A percentile compares a stretch with the other conserved stretches of the same genome.
These are phyloP conservation scores for Scenedesmus sp. DNA, from an alignment of 163 green algal genomes.

Conservation along the genomic window DNA sequence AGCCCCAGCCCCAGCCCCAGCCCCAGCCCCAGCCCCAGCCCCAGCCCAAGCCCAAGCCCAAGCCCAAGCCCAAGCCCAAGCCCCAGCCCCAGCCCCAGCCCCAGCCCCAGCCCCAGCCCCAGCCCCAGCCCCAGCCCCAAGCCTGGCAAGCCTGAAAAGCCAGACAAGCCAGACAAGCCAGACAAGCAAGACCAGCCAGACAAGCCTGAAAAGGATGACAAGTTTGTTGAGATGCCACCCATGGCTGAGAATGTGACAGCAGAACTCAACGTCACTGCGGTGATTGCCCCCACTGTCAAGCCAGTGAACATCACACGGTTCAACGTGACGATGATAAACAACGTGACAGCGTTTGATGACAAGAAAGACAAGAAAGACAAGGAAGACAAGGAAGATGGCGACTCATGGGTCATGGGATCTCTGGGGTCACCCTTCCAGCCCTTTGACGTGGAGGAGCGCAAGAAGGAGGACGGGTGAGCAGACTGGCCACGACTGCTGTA, in stretches of 20 bases:
- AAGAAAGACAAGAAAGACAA: background rate
- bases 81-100: background rate
- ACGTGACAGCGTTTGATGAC: background rate
- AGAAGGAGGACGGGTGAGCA: background rate
- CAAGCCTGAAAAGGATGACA: background rate
- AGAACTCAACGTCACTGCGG: background rate
- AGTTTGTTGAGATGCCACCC: background rate
- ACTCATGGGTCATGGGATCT: background rate
- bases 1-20: background rate
- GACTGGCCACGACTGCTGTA: too few species aligned
- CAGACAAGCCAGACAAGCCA: background rate
- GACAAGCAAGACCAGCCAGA: background rate
- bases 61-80: slow-evolving; percentile 22
- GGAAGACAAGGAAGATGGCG: background rate
- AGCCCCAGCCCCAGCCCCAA: too few species aligned
- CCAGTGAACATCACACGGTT: background rate
- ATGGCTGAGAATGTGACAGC: background rate
- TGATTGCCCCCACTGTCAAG: background rate
- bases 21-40: background rate
- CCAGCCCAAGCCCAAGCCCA: background rate
- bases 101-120: background rate
- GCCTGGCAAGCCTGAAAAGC: too few species aligned
- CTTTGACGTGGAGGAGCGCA: background rate
- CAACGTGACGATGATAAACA: background rate
- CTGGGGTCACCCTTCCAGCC: background rate